Evolutionary conservation across 2,329 filamentous ascomycete species (phyloP).

Genomic region (Ustulina deusta): DNA sequence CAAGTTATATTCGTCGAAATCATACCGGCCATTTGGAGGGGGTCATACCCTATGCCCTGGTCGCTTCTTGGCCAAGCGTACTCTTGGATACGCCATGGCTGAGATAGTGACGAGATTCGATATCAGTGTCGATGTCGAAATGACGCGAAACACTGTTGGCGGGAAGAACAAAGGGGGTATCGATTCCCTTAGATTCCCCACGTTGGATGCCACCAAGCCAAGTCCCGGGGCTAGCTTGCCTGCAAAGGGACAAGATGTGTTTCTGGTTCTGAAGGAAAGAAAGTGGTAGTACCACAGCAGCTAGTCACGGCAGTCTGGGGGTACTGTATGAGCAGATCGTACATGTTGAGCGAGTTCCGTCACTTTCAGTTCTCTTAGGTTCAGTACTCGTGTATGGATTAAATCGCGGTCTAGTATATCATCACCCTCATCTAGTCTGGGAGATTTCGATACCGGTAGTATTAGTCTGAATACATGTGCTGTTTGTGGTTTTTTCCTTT

Average conservation of each 20-base stretch:
- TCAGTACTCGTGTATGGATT: too few species aligned
- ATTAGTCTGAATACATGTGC: too few species aligned
- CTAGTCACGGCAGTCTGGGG: too few species aligned
- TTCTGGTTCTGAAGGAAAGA: not conserved
- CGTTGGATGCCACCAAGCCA: not conserved
- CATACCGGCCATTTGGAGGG: not conserved
- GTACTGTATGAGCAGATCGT: too few species aligned
- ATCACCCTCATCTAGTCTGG: too few species aligned
- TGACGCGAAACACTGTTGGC: not conserved
- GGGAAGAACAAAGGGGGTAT: not conserved
- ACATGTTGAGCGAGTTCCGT: too few species aligned
- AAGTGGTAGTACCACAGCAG: too few species aligned
- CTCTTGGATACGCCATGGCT: not conserved
- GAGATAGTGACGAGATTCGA: not conserved
- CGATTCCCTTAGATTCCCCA: not conserved
- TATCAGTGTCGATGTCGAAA: not conserved
- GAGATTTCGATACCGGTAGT: too few species aligned
- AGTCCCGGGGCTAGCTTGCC: not conserved
- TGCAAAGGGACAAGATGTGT: not conserved
- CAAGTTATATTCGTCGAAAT: not conserved
- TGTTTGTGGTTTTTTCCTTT: too few species aligned
- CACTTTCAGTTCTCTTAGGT: not conserved
- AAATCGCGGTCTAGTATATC: too few species aligned
- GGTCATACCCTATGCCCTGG: not conserved
- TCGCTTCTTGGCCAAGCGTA: not conserved